Conservation (phyloP, 805 yeast species). For the Wickerhamiella vanderwaltii region DNA sequence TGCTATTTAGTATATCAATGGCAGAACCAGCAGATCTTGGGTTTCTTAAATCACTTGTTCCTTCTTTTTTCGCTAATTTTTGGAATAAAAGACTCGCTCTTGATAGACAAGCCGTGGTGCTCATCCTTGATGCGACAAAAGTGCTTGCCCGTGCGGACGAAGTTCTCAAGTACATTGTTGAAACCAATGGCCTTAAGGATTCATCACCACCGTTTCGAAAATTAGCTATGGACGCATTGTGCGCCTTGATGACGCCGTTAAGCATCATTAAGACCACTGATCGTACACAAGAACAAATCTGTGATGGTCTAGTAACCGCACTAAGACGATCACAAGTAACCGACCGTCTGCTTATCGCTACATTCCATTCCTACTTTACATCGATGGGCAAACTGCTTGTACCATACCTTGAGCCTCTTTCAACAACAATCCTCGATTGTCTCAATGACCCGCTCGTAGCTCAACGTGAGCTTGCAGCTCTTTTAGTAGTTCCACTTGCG, state of each 20-base stretch:
- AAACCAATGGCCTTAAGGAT: constrained; percentile 48
- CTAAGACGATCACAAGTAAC: constrained; percentile 64
- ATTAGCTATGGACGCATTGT: constrained; percentile 63
- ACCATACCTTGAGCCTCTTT: constrained; percentile 61
- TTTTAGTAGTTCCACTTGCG: constrained; percentile 53
- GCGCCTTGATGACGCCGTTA: neutral
- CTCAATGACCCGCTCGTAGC: constrained; percentile 58
- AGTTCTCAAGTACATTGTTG: constrained; percentile 45
- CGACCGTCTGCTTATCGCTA: constrained; percentile 44
- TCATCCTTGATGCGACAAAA: constrained; percentile 63
- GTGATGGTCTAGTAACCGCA: constrained; percentile 66
- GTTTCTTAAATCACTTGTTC: constrained; percentile 40
- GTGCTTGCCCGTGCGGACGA: constrained; percentile 46
- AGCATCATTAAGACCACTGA: constrained; percentile 32
- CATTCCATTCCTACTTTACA: constrained; percentile 50
- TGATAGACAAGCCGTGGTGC: constrained; percentile 36
- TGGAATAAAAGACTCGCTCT: constrained; percentile 75
- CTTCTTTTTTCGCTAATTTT: constrained; percentile 54
- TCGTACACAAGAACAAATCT: constrained; percentile 42
- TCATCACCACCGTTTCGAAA: constrained; percentile 67
- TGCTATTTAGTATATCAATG: constrained; percentile 53
- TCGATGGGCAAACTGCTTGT: constrained; percentile 52
- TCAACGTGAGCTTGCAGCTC: constrained; percentile 76
- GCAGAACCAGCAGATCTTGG: constrained; percentile 41
- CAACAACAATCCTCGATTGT: constrained; percentile 60